Percentiles rank a stretch among this genome's conserved stretches.
Evolutionary conservation across 2,329 filamentous ascomycete species (phyloP).

Genomic region (Helotiales sp.): DNA sequence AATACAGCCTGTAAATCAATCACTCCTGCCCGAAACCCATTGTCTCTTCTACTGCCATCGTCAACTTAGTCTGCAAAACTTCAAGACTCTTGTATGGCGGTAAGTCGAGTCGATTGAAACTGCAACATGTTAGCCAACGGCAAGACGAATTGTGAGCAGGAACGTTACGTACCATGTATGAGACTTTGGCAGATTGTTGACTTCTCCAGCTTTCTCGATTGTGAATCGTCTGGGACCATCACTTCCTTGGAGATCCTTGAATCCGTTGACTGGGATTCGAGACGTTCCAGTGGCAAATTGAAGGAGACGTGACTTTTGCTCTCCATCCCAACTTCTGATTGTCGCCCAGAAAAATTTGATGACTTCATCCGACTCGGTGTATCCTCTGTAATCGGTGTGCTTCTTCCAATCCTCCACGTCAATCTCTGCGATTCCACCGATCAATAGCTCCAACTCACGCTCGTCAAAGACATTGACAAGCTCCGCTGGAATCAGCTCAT

Average conservation of each 20-base stretch:
- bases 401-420: slow-evolving; percentile 99
- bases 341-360: slow-evolving; percentile 99
- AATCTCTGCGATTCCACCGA: slow-evolving; percentile 99
- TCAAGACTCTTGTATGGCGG: slow-evolving; percentile 91
- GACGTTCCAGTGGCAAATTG: slow-evolving; percentile 98
- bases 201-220: slow-evolving; percentile 95
- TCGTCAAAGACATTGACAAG: slow-evolving; percentile 99
- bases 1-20: slow-evolving; percentile 23
- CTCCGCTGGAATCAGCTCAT: slow-evolving; percentile 94
- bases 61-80: slow-evolving; percentile 82
- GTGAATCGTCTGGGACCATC: slow-evolving; percentile 95
- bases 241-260: slow-evolving; percentile 97
- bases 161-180: slow-evolving; percentile 80
- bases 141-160: slow-evolving; percentile 25
- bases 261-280: slow-evolving; percentile 97
- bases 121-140: slow-evolving; percentile 39
- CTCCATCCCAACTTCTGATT: slow-evolving; percentile 93
- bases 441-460: slow-evolving; percentile 91
- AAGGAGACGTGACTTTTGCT: slow-evolving; percentile 93
- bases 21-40: slow-evolving; percentile 98
- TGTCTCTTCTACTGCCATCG: slow-evolving; percentile 96
- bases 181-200: slow-evolving; percentile 88
- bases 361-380: slow-evolving; percentile 96
- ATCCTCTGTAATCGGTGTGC: slow-evolving; percentile 97
- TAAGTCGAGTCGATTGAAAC: slow-evolving; percentile 95